Evolutionary conservation across 2,329 filamentous ascomycete genomes (phyloP), one percentile per base, ranked within the genome.

Genomic region (Ascochyta koolunga): DNA sequence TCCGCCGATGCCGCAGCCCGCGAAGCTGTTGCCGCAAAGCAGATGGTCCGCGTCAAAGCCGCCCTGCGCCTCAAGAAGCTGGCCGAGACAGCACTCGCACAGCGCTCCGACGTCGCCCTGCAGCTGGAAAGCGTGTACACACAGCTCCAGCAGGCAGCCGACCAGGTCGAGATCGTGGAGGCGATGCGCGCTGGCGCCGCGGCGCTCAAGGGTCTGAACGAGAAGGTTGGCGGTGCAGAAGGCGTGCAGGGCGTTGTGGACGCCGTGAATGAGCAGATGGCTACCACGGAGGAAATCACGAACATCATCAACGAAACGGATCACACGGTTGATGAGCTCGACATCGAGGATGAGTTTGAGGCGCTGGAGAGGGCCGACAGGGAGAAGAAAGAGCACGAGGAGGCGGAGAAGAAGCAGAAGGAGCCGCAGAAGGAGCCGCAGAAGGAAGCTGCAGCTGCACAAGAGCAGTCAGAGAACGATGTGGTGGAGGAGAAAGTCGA

Each of bases 301-400:
- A 85, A 83, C 50, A 87, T 93, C 35, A 83, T 98, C 58, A 86
- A 87, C 46, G 91, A 95, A 61, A 65, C 68, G 4, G 66, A 66
- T 13, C 50, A 65, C 40, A 60, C 62, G 5, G 67, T 96, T 27
- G 91, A 96, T 71, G 93, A 96, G 68, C 82, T 70, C 18, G 93
- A 96, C 72, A 85, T 98, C 50, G 92, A 97, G 63, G 89, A 93
- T 56, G 93, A 97, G 77, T 82, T 98, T 40, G 89, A 89, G 62
- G 87, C 82, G 3, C 78, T 99, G 77, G 87, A 93, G 75, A 78
- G 71, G 29, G 73, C 62, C 3, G 91, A 96, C 71, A 89, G 89
- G 72, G 85, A 96, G 61, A 90, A 93, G 70, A 86, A 89, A 56
- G 80, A 96, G 78, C 85, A 89, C 68, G 76, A 72, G 18, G 80